Evolutionary conservation across 805 yeast genomes (phyloP), one percentile per base, ranked within the genome.

Genomic region (Ogataea siamensis): DNA sequence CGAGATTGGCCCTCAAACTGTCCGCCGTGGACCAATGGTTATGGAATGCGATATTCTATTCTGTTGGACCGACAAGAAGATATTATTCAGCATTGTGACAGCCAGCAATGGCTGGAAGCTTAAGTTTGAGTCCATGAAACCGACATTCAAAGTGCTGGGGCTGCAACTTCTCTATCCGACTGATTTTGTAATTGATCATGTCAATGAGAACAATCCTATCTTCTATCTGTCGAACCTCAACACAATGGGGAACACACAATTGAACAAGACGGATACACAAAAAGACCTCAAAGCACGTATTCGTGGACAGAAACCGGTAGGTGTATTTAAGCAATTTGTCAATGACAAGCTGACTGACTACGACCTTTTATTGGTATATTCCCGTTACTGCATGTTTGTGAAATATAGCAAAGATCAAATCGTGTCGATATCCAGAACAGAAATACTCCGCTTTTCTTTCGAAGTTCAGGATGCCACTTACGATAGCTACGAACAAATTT

Each of bases 1-100:
- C 61, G 74, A 73, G 32, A 64, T 83, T 43, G 96, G 93, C 0
- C 73, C 69, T 20, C 87, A 88, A 54, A 71, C 78, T 78, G 76
- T 58, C 68, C 76, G 45, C 75, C 68, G 28, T 68, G 76, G 71
- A 58, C 80, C 40, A 75, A 71, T 51, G 74, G 78, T 60, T 76
- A 74, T 53, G 70, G 64, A 62, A 78, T 69, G 58, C 70, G 65
- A 37, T 61, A 68, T 51, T 61, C 57, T 34, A 49, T 58, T 81
- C 76, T 69, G 82, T 75, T 41, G 71, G 74, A 54, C 67, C 65
- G 42, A 80, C 78, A 17, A 70, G 28, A 42, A 74, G 67, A 34
- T 66, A 53, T 16, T 67, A 64, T 57, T 66, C 40, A 32, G 55
- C 0, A 36, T 43, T 9, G 20, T 69, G 32, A 37, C 64, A 2